phyloP scores from a whole-genome alignment of 1,284 basidiomycete genomes.

The Anthracocystis panici-leucophaei region DNA sequence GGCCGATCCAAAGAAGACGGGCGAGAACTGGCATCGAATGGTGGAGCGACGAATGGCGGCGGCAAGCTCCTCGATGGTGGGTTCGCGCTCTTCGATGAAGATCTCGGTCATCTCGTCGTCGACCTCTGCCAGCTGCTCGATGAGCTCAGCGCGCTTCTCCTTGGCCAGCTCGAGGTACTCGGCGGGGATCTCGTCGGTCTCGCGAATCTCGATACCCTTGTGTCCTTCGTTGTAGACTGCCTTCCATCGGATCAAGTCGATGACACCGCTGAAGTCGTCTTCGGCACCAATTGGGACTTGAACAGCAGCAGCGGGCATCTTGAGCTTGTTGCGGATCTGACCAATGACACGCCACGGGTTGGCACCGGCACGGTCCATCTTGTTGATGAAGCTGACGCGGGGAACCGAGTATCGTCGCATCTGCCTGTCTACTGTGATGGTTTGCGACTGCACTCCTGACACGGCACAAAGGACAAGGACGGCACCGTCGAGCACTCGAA shows the following conservation, averaged over 20 bases:
- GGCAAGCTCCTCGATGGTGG: constrained; percentile 76
- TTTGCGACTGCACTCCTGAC: constrained; percentile 96
- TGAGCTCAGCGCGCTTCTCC: constrained; percentile 77
- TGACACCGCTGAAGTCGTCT: constrained; percentile 86
- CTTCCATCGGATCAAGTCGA: constrained; percentile 95
- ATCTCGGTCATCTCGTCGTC: constrained; percentile 94
- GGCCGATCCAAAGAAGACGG: constrained; percentile 96
- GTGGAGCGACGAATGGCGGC: constrained; percentile 89
- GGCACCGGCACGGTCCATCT: constrained; percentile 98
- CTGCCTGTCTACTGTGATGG: constrained; percentile 98
- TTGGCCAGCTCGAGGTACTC: constrained; percentile 72
- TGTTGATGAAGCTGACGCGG: constrained; percentile 96
- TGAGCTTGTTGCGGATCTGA: constrained; percentile 91
- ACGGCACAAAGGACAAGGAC: constrained; percentile 97
- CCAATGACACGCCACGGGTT: constrained; percentile 95
- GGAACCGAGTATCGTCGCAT: constrained; percentile 96
- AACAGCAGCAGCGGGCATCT: constrained; percentile 92
- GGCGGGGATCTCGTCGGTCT: constrained; percentile 88
- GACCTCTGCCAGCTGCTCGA: constrained; percentile 95
- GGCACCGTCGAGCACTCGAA: constrained; percentile 96
- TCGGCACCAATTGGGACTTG: constrained; percentile 96
- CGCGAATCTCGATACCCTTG: constrained; percentile 88
- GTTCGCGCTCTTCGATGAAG: constrained; percentile 78
- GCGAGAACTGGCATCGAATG: constrained; percentile 88
- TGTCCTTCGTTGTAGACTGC: constrained; percentile 92